A percentile compares a stretch with the other conserved stretches of the same genome.
Conservation (phyloP, 2,329 filamentous ascomycete genomes). For the Dothidotthia symphoricarpi region DNA sequence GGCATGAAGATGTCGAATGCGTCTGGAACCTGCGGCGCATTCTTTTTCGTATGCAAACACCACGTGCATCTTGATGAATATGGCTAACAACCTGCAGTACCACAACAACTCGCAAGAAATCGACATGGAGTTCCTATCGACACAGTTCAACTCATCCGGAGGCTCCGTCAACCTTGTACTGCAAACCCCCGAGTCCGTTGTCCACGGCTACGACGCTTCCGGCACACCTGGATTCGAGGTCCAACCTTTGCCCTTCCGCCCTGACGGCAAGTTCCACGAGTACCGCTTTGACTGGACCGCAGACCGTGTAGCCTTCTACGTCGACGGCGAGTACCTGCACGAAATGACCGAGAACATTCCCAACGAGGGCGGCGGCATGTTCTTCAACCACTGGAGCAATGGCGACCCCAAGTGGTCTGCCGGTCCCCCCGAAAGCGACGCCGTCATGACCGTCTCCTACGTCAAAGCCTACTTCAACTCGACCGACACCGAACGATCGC, state of each 20-base stretch:
- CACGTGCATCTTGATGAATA: no score
- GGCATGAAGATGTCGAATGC: slow-evolving; percentile 63
- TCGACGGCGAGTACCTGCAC: slow-evolving; percentile 59
- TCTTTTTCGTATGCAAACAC: slow-evolving; percentile 65
- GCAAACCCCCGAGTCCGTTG: slow-evolving; percentile 61
- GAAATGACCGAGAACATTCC: slow-evolving; percentile 61
- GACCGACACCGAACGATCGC: slow-evolving; percentile 42
- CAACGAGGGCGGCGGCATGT: slow-evolving; percentile 60
- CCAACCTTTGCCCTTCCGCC: slow-evolving; percentile 63
- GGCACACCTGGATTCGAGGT: slow-evolving; percentile 59
- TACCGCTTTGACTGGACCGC: slow-evolving; percentile 75
- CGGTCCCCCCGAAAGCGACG: slow-evolving; percentile 64
- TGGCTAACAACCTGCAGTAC: slow-evolving; percentile 53
- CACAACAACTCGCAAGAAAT: slow-evolving; percentile 78
- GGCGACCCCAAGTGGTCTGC: slow-evolving; percentile 69
- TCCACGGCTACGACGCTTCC: slow-evolving; percentile 62
- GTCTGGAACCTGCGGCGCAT: slow-evolving; percentile 70
- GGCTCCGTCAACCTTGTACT: slow-evolving; percentile 72
- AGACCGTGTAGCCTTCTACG: slow-evolving; percentile 64
- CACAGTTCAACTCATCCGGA: slow-evolving; percentile 58
- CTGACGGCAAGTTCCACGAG: slow-evolving; percentile 67
- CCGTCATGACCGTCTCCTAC: slow-evolving; percentile 64
- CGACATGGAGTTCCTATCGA: slow-evolving; percentile 75
- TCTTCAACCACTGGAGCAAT: slow-evolving; percentile 76
- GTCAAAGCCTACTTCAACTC: slow-evolving; percentile 81